Evolutionary conservation across 2,329 filamentous ascomycete genomes (phyloP).

Genomic region (Colletotrichum tanaceti): DNA sequence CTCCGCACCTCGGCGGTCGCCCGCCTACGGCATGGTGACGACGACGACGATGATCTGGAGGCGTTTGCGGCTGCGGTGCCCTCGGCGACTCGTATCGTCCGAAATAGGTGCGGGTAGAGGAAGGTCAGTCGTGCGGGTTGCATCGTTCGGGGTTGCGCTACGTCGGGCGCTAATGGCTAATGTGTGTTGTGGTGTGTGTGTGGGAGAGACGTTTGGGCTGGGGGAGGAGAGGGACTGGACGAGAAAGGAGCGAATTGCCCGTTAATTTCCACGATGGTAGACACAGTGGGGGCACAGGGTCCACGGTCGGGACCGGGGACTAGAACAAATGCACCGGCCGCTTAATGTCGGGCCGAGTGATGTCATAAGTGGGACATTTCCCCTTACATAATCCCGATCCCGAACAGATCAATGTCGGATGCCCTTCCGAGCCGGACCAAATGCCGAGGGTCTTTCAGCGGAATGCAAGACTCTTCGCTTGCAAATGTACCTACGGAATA

Average conservation of each 20-base stretch:
- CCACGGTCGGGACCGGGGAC: constrained; percentile 21
- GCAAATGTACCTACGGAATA: too few relatives aligned
- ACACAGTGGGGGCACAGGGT: constrained; percentile 27
- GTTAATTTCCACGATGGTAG: constrained; percentile 32
- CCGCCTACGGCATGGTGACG: background rate
- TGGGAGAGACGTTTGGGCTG: background rate
- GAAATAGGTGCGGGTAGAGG: constrained; percentile 75
- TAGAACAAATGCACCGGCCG: constrained; percentile 3
- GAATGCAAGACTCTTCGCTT: too few relatives aligned
- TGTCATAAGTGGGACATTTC: constrained; percentile 23
- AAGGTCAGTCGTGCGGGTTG: constrained; percentile 72
- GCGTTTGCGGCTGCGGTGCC: constrained; percentile 53
- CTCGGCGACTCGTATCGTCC: constrained; percentile 61
- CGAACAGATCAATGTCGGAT: constrained; percentile 10
- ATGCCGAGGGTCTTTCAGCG: background rate
- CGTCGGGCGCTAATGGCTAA: too few relatives aligned
- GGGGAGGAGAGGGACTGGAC: background rate
- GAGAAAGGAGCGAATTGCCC: constrained; percentile 11
- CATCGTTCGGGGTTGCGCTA: constrained; percentile 58
- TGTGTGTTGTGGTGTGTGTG: constrained; percentile 8
- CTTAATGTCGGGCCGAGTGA: constrained; percentile 28
- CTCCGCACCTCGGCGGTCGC: constrained; percentile 42
- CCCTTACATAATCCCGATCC: constrained; percentile 21
- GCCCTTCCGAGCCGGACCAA: constrained; percentile 7
- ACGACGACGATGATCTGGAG: constrained; percentile 48